Conservation (phyloP, 108 stramenopile species). For the Pseudonitzschia multistriata region DNA sequence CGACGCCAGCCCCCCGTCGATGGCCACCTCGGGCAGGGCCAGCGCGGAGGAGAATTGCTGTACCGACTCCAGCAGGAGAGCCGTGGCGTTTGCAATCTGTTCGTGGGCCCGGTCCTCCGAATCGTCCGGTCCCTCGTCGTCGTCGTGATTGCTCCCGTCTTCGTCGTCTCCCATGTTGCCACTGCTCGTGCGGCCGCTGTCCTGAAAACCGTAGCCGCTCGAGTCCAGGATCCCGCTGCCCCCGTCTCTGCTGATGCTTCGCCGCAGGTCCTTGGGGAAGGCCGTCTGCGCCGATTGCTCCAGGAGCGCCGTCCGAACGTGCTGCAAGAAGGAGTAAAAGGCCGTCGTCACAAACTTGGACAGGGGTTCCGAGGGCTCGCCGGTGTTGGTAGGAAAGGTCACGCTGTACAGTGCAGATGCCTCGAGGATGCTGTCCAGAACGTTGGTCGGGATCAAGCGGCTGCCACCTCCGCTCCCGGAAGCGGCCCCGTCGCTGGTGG, state of each 20-base stretch:
- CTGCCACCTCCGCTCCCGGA: not conserved
- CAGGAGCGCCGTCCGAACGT: constrained; percentile 53
- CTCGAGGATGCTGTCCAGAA: constrained; percentile 74
- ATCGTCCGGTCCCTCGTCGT: constrained; percentile 37
- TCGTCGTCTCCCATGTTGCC: not conserved
- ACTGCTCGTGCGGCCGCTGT: not conserved
- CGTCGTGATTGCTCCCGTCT: not conserved
- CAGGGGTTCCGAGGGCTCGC: constrained; percentile 18
- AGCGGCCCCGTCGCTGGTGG: not conserved
- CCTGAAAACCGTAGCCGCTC: not conserved
- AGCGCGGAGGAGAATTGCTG: constrained; percentile 74
- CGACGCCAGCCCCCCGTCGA: constrained; percentile 58
- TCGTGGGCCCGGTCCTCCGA: constrained; percentile 50
- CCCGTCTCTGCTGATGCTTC: not conserved
- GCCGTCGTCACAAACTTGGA: constrained; percentile 55
- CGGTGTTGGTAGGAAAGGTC: constrained; percentile 37
- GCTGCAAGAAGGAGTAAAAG: constrained; percentile 62
- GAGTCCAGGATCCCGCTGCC: not conserved
- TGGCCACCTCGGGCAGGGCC: constrained; percentile 62
- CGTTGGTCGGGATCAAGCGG: constrained; percentile 51
- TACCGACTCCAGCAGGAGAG: constrained; percentile 58
- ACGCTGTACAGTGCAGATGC: constrained; percentile 66
- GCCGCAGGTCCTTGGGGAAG: constrained; percentile 8
- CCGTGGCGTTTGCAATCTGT: constrained; percentile 57
- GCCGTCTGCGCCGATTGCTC: constrained; percentile 30